These are phyloP conservation scores for Ceratocystiopsis minuta DNA, from an alignment of 2,329 filamentous ascomycete genomes.

Conservation along the genomic window DNA sequence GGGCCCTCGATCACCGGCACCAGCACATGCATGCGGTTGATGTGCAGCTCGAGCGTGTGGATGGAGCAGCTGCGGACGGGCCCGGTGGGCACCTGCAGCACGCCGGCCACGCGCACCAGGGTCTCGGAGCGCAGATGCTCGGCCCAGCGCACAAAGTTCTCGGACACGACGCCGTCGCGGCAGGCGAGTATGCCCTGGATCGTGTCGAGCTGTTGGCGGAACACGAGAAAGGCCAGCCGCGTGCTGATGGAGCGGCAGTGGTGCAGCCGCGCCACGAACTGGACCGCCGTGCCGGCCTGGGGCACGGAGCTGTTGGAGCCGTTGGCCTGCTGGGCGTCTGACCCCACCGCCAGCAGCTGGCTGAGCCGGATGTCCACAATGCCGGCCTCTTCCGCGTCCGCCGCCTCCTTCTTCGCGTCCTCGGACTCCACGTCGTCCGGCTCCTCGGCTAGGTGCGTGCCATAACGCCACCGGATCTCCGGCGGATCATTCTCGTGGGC, in stretches of 20 bases:
- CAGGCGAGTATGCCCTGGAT: constrained; percentile 60
- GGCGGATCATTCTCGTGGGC: constrained; percentile 14
- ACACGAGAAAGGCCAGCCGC: constrained; percentile 67
- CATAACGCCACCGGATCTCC: constrained; percentile 15
- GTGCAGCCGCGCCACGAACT: constrained; percentile 56
- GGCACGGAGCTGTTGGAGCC: too few species aligned
- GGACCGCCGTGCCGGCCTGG: constrained; percentile 22
- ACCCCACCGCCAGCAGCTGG: constrained; percentile 22
- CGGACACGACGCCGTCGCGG: constrained; percentile 40
- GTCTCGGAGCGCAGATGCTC: constrained; percentile 66
- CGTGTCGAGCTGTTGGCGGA: constrained; percentile 67
- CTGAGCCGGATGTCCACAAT: constrained; percentile 1
- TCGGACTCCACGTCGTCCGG: constrained; percentile 9
- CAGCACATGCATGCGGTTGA: constrained; percentile 36
- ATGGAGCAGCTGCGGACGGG: constrained; percentile 59
- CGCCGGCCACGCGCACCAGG: constrained; percentile 59
- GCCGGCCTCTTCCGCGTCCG: too few species aligned
- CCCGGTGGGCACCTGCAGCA: constrained; percentile 54
- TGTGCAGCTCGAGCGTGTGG: constrained; percentile 56
- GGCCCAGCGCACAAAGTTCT: constrained; percentile 71
- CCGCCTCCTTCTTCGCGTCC: not conserved
- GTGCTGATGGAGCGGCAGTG: constrained; percentile 68
- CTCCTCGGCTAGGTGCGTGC: constrained; percentile 10
- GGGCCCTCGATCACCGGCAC: constrained; percentile 30
- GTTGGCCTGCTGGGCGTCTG: constrained; percentile 10